Evolutionary conservation across 2,329 filamentous ascomycete genomes (phyloP).

Genomic region (Didymosphaeria variabile): DNA sequence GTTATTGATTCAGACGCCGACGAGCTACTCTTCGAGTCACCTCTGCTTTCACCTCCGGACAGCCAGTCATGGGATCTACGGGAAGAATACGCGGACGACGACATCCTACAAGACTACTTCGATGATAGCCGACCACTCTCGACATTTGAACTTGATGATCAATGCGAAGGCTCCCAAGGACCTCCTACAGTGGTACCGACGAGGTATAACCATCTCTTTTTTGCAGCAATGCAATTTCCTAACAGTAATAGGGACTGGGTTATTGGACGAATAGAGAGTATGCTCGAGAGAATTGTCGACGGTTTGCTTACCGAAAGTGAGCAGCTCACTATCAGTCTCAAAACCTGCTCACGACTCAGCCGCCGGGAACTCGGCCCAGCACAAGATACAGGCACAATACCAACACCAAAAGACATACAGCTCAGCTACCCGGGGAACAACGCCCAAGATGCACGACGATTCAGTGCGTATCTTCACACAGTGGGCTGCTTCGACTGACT

Average conservation of each 20-base stretch:
- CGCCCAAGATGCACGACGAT: constrained; percentile 66
- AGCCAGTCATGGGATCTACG: constrained; percentile 22
- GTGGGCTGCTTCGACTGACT: constrained; percentile 18
- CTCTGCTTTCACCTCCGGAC: constrained; percentile 23
- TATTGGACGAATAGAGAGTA: constrained; percentile 64
- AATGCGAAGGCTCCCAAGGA: background rate
- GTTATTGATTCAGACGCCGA: constrained; percentile 31
- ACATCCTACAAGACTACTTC: constrained; percentile 30
- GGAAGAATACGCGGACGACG: constrained; percentile 29
- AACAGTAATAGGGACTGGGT: constrained; percentile 45
- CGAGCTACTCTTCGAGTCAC: constrained; percentile 41
- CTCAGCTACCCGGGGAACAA: constrained; percentile 65
- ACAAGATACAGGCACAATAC: constrained; percentile 14
- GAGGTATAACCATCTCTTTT: constrained; percentile 9
- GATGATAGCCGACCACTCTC: constrained; percentile 9
- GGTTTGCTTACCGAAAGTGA: constrained; percentile 59
- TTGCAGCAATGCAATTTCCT: constrained; percentile 7
- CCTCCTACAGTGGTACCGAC: background rate
- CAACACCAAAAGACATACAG: constrained; percentile 28
- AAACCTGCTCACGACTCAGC: constrained; percentile 42
- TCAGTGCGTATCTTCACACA: constrained; percentile 50
- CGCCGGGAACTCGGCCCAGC: constrained; percentile 25
- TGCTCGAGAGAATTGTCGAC: constrained; percentile 63
- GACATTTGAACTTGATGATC: background rate
- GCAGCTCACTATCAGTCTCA: constrained; percentile 60